Evolutionary conservation across 306 rosid species (phyloP).

Genomic region (Vigna angularis): DNA sequence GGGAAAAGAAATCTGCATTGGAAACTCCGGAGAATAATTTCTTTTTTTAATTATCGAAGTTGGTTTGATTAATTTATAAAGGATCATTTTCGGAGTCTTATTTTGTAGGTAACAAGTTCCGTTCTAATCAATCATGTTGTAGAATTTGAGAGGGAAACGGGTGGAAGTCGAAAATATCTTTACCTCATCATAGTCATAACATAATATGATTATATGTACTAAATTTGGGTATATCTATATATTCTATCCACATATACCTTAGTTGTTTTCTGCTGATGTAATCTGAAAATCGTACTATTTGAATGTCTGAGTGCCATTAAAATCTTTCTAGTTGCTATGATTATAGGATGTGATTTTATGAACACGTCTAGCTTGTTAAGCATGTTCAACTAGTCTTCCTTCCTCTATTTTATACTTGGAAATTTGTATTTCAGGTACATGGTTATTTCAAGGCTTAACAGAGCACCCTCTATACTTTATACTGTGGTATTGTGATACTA

Average conservation of each 20-base stretch:
- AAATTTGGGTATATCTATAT: slow-evolving; percentile 3
- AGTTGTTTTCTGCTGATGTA: slow-evolving; percentile 3
- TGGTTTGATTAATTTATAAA: slow-evolving; percentile 3
- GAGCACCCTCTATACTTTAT: slow-evolving; percentile 81
- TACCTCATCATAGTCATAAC: slow-evolving; percentile 28
- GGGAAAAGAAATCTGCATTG: background rate
- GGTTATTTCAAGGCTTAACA: slow-evolving; percentile 75
- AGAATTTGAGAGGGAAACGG: slow-evolving; percentile 9
- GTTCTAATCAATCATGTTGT: slow-evolving; percentile 17
- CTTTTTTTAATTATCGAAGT: background rate
- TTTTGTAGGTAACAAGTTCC: background rate
- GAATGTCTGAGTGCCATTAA: slow-evolving; percentile 20
- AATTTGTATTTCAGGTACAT: slow-evolving; percentile 75
- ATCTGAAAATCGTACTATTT: slow-evolving; percentile 15
- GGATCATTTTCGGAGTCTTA: background rate
- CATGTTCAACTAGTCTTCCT: slow-evolving; percentile 26
- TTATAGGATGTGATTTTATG: slow-evolving; percentile 21
- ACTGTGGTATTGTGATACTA: slow-evolving; percentile 73
- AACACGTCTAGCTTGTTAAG: slow-evolving; percentile 5
- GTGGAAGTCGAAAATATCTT: background rate
- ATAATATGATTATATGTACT: slow-evolving; percentile 15
- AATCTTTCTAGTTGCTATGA: slow-evolving; percentile 34
- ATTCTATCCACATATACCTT: slow-evolving; percentile 28
- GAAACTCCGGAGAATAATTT: background rate
- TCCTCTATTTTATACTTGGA: slow-evolving; percentile 46